Evolutionary conservation across 2,329 filamentous ascomycete species (phyloP), one percentile per base, ranked within the genome.

Genomic region (Cryphonectria radicalis): DNA sequence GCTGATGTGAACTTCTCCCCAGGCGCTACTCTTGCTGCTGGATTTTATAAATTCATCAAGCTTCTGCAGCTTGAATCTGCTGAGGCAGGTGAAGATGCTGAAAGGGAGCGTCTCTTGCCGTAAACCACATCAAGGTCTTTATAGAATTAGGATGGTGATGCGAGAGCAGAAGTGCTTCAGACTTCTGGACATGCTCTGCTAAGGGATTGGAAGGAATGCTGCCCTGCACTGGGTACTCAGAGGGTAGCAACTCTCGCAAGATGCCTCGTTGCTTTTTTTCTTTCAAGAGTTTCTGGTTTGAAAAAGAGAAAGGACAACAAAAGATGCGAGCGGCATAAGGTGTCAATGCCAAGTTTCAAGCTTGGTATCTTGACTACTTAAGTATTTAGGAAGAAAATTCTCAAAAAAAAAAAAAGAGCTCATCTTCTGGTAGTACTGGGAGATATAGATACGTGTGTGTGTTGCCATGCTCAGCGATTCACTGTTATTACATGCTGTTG

Each of bases 21-120:
- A 68, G 70, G 70, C 14, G 70, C 70, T 7, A 70, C 68, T 13
- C n/a, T 67, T 17, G 70, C 70, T 55, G 70, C 70, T 22, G 77
- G 73, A 22, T 79, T 86, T 32, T 88, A 86, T 78, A 81, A 80
- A 67, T 73, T 84, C 8, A 79, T 88, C 57, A 86, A 85, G 75
- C 78, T 80, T 59, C 78, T 87, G 37, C 82, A 87, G 64, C 46
- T 46, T 11, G 70, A 72, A 42, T 62, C 64, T 53, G 68, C 55
- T 28, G 70, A 72, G 25, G 62, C 62, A 37, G 60, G 32, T 17
- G 55, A 72, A 25, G 70, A 70, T 25, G 42, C 42, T 14, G 70
- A 72, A 50, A 70, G 70, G 42, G 62, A 70, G 64, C 70, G 68
- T 13, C 70, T 72, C 11, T 50, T 72, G 68, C 65, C 64, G 2